Evolutionary conservation across 2,329 filamentous ascomycete species (phyloP).

Genomic region (Dactylellina sp.): DNA sequence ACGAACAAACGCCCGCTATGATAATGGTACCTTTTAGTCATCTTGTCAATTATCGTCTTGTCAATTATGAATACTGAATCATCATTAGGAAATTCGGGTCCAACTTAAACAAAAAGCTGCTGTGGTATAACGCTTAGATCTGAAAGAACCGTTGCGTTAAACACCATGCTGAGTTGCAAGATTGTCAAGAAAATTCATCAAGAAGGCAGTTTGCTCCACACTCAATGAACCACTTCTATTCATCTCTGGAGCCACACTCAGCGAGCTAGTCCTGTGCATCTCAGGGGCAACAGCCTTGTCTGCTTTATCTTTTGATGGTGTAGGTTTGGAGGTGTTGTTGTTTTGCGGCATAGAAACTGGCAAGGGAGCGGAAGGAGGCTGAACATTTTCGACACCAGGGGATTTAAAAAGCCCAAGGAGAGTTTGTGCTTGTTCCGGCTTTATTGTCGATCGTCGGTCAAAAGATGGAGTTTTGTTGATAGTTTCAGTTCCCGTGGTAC

Average conservation of each 20-base stretch:
- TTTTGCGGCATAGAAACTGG: constrained; percentile 9
- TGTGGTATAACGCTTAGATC: background rate
- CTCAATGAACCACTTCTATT: constrained; percentile 37
- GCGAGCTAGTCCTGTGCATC: constrained; percentile 30
- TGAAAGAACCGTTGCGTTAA: background rate
- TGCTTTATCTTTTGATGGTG: constrained; percentile 7
- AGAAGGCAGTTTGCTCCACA: constrained; percentile 43
- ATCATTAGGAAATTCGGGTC: too few relatives aligned
- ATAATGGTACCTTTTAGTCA: constrained; percentile 14
- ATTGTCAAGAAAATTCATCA: constrained; percentile 49
- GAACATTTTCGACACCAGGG: constrained; percentile 28
- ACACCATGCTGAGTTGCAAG: constrained; percentile 51
- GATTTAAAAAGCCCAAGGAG: constrained; percentile 59
- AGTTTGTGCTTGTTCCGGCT: constrained; percentile 58
- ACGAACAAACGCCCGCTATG: constrained; percentile 52
- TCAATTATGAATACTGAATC: too few relatives aligned
- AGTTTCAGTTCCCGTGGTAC: constrained; percentile 1
- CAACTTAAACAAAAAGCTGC: constrained; percentile 1
- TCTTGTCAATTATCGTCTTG: too few relatives aligned
- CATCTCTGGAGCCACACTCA: constrained; percentile 34
- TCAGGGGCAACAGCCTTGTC: constrained; percentile 33
- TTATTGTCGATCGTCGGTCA: constrained; percentile 59
- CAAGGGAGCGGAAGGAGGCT: background rate
- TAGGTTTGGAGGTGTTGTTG: background rate
- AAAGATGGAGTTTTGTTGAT: constrained; percentile 48